phyloP scores from a whole-genome alignment of 2,329 filamentous ascomycete genomes.

The Ascochyta viciae-villosae region DNA sequence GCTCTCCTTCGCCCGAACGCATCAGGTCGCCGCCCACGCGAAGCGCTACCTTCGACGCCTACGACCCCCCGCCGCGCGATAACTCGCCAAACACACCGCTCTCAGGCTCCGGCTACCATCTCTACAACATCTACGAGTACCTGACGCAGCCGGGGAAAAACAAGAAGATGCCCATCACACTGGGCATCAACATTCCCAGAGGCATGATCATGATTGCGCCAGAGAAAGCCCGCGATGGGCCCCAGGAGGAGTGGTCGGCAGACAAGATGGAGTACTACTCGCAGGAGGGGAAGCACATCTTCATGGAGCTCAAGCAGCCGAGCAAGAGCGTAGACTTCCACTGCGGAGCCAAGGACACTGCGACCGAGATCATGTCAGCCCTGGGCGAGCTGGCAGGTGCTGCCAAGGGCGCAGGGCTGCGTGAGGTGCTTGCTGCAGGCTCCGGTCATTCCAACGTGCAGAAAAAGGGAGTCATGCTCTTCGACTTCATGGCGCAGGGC shows the following conservation, averaged over 20 bases:
- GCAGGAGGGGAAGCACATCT: slow-evolving; percentile 97
- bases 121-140: slow-evolving; percentile 98
- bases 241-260: slow-evolving; percentile 89
- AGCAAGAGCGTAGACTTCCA: slow-evolving; percentile 97
- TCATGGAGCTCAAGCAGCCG: slow-evolving; percentile 88
- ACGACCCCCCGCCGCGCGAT: slow-evolving; percentile 50
- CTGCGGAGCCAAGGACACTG: slow-evolving; percentile 95
- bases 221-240: slow-evolving; percentile 81
- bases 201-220: slow-evolving; percentile 91
- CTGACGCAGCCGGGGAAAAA: slow-evolving; percentile 95
- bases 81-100: slow-evolving; percentile 46
- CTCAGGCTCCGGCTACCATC: slow-evolving; percentile 82
- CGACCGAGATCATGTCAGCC: slow-evolving; percentile 86
- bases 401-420: slow-evolving; percentile 79
- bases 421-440: slow-evolving; percentile 84
- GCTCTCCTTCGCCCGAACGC: slow-evolving; percentile 48
- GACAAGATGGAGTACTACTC: slow-evolving; percentile 98
- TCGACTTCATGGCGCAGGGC: slow-evolving; percentile 96
- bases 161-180: slow-evolving; percentile 97
- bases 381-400: slow-evolving; percentile 90
- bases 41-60: slow-evolving; percentile 49
- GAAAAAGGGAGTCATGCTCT: slow-evolving; percentile 86
- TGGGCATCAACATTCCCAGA: slow-evolving; percentile 90
- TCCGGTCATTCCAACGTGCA: slow-evolving; percentile 65
- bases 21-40: slow-evolving; percentile 48